Evolutionary conservation across 208 protist genomes (phyloP).

Genomic region (Trypanosoma vivax): DNA sequence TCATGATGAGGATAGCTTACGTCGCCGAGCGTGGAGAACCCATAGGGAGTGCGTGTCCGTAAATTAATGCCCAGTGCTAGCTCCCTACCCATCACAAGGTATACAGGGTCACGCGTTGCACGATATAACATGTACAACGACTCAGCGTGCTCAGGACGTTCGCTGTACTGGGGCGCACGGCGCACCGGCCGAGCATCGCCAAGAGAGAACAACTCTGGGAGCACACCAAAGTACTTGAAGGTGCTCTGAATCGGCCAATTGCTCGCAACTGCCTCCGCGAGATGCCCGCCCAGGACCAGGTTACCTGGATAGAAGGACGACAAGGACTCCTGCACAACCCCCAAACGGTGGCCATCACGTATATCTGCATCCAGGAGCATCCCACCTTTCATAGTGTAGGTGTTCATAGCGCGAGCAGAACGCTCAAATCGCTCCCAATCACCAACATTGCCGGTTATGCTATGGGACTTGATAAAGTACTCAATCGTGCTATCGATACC

Average conservation of each 20-base stretch:
- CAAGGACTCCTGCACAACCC: constrained; percentile 43
- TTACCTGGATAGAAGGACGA: constrained; percentile 78
- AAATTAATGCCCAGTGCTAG: constrained; percentile 48
- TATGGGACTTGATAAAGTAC: constrained; percentile 80
- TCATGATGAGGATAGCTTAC: constrained; percentile 26
- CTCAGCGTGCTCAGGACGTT: constrained; percentile 87
- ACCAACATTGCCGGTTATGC: constrained; percentile 49
- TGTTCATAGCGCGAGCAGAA: constrained; percentile 11
- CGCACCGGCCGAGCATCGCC: background rate
- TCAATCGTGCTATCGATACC: constrained; percentile 79
- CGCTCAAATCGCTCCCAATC: constrained; percentile 45
- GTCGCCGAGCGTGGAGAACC: constrained; percentile 35
- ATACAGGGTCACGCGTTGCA: constrained; percentile 53
- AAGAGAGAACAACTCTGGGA: constrained; percentile 60
- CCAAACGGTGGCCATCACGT: constrained; percentile 12
- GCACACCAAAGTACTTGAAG: constrained; percentile 54
- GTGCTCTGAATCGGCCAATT: constrained; percentile 49
- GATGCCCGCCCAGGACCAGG: constrained; percentile 52
- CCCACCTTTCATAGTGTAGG: constrained; percentile 20
- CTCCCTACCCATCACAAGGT: constrained; percentile 58
- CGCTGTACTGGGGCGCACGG: constrained; percentile 30
- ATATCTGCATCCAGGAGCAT: constrained; percentile 62
- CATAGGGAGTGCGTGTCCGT: constrained; percentile 40
- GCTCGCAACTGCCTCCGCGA: constrained; percentile 33
- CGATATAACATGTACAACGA: constrained; percentile 74